Percentiles rank a stretch among this genome's conserved stretches.
Evolutionary conservation across 306 rosid genomes (phyloP).

Genomic region (Quercus aquifolioides): DNA sequence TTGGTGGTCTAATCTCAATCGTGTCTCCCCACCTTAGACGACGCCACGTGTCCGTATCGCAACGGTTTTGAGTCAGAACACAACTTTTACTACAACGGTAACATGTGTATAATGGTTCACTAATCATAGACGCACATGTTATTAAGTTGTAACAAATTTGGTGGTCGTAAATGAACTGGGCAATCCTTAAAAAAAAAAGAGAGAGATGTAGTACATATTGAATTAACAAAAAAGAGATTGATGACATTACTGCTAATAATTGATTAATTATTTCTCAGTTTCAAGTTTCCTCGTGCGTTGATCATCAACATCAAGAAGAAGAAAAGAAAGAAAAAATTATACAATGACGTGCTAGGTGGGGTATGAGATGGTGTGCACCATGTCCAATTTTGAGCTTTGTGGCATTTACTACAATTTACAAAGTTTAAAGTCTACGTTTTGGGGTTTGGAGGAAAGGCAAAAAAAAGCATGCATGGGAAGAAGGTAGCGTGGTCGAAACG

Average conservation of each 20-base stretch:
- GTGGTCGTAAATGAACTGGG: neutral
- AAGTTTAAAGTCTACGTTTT: slow-evolving; percentile 24
- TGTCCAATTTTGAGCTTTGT: slow-evolving; percentile 35
- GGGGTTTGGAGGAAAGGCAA: slow-evolving; percentile 24
- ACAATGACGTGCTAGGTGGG: slow-evolving; percentile 63
- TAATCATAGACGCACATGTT: fast-evolving
- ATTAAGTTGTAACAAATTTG: too few relatives aligned
- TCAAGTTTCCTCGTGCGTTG: slow-evolving; percentile 44
- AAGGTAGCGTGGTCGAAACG: slow-evolving; percentile 80
- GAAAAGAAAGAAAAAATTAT: neutral
- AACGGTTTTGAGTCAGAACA: slow-evolving; percentile 57
- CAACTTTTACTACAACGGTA: too few relatives aligned
- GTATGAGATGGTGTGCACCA: slow-evolving; percentile 61
- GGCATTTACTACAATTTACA: neutral
- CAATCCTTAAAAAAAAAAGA: neutral
- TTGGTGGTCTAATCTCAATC: slow-evolving; percentile 91
- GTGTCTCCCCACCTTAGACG: slow-evolving; percentile 79
- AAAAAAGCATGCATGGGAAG: slow-evolving; percentile 37
- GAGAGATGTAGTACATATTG: slow-evolving; percentile 25
- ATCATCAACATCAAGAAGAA: slow-evolving; percentile 6
- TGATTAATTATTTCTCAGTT: slow-evolving; percentile 32
- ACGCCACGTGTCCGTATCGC: slow-evolving; percentile 84
- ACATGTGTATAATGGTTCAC: too few relatives aligned
- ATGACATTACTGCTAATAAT: slow-evolving; percentile 33
- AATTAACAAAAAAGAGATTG: neutral